Evolutionary conservation across 2,329 filamentous ascomycete species (phyloP).

Genomic region (Fonsecaea pedrosoi): DNA sequence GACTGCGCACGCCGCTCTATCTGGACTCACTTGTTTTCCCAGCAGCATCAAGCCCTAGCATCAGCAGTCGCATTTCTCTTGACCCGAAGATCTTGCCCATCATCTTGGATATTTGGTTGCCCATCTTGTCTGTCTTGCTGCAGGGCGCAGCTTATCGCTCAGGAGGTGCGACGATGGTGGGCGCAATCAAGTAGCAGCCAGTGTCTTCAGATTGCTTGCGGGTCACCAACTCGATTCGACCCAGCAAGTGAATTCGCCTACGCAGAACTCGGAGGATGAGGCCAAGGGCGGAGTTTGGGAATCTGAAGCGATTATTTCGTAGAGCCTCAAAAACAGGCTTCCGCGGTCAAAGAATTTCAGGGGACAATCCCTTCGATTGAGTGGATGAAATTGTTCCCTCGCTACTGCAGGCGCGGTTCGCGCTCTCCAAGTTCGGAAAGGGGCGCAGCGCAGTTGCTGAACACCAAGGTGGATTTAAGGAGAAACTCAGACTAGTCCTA

Average conservation of each 20-base stretch:
- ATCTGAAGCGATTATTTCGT: background rate
- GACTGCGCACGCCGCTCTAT: background rate
- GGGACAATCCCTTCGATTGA: constrained; percentile 1
- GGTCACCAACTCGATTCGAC: background rate
- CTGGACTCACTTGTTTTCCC: constrained; percentile 80
- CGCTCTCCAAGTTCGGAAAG: constrained; percentile 1
- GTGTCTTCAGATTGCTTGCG: background rate
- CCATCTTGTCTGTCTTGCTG: constrained; percentile 67
- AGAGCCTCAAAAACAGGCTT: background rate
- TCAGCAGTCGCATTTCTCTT: constrained; percentile 98
- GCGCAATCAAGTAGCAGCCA: background rate
- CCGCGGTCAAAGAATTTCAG: constrained; percentile 1
- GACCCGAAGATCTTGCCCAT: constrained; percentile 99
- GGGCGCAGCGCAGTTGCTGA: background rate
- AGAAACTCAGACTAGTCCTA: background rate
- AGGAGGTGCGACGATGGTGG: background rate
- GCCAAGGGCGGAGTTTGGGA: background rate
- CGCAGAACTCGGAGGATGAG: constrained; percentile 1
- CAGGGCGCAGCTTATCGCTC: constrained; percentile 10
- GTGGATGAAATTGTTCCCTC: background rate
- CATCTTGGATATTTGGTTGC: constrained; percentile 90
- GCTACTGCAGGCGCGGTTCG: constrained; percentile 4
- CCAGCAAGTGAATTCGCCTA: background rate
- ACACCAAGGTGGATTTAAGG: constrained; percentile 4
- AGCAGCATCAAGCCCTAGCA: constrained; percentile 96